These are phyloP conservation scores for Hordeum marinum DNA, from an alignment of 176 grass and related monocot genomes.

Conservation along the genomic window DNA sequence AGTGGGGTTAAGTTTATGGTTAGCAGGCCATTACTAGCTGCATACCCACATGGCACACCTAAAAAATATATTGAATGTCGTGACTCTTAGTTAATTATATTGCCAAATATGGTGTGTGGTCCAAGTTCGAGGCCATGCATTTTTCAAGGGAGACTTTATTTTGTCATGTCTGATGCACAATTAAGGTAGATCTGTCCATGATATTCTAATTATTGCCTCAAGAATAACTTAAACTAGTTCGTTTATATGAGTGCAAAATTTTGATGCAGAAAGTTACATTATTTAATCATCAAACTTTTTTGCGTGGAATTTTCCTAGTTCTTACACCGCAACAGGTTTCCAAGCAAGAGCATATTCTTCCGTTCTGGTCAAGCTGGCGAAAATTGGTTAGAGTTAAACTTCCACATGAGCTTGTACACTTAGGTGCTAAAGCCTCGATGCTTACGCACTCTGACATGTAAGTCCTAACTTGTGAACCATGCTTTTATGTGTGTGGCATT, in stretches of 20 bases:
- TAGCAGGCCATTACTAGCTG: not conserved
- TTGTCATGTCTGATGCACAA: not conserved
- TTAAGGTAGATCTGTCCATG: not conserved
- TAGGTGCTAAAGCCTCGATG: slow-evolving; percentile 77
- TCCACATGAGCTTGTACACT: slow-evolving; percentile 50
- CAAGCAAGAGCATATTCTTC: slow-evolving; percentile 78
- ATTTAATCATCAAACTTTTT: slow-evolving; percentile 2
- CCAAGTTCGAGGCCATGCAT: not conserved
- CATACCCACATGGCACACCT: not conserved
- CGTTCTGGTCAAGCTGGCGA: slow-evolving; percentile 61
- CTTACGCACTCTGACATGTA: slow-evolving; percentile 72
- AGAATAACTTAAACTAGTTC: not conserved
- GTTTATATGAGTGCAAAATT: slow-evolving; percentile 6
- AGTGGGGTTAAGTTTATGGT: not conserved
- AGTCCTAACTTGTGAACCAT: slow-evolving; percentile 24
- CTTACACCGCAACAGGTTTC: slow-evolving; percentile 65
- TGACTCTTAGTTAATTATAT: not conserved
- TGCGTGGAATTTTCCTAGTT: slow-evolving; percentile 46
- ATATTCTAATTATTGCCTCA: not conserved
- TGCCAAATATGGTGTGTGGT: not conserved
- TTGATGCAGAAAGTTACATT: not conserved
- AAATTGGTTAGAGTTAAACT: slow-evolving; percentile 50
- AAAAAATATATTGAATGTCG: not conserved
- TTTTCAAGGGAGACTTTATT: not conserved
- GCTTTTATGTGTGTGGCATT: not conserved